Evolutionary conservation across 2,329 filamentous ascomycete species (phyloP).

Genomic region (Colletotrichum sp.): DNA sequence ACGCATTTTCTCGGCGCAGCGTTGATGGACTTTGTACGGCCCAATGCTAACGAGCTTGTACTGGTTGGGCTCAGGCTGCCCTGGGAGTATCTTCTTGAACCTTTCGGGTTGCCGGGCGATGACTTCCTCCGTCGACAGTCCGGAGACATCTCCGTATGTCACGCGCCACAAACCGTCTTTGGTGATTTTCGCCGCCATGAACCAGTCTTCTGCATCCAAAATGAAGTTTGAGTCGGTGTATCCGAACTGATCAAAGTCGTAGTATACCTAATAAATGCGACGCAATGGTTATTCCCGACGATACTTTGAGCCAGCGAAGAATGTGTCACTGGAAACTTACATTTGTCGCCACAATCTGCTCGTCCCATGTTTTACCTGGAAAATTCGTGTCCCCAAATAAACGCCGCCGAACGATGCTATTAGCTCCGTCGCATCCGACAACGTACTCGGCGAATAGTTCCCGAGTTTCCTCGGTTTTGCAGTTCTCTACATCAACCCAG

Average conservation of each 20-base stretch:
- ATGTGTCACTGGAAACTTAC: slow-evolving; percentile 30
- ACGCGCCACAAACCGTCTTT: slow-evolving; percentile 65
- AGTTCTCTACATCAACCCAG: slow-evolving; percentile 46
- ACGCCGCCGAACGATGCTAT: slow-evolving; percentile 49
- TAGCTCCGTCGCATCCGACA: slow-evolving; percentile 60
- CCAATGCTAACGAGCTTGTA: slow-evolving; percentile 62
- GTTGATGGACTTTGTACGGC: slow-evolving; percentile 66
- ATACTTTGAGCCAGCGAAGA: background rate
- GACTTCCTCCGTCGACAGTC: slow-evolving; percentile 58
- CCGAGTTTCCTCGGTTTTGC: slow-evolving; percentile 31
- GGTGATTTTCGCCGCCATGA: slow-evolving; percentile 64
- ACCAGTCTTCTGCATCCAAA: slow-evolving; percentile 63
- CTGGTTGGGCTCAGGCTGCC: slow-evolving; percentile 60
- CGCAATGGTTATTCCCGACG: background rate
- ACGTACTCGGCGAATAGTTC: slow-evolving; percentile 54
- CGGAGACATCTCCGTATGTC: slow-evolving; percentile 63
- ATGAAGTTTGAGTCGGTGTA: slow-evolving; percentile 65
- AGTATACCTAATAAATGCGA: slow-evolving; percentile 43
- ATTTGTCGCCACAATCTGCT: slow-evolving; percentile 67
- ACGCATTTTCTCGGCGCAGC: slow-evolving; percentile 60
- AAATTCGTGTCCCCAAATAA: slow-evolving; percentile 57
- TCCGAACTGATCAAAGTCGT: slow-evolving; percentile 58
- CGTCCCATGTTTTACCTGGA: slow-evolving; percentile 63
- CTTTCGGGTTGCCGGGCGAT: slow-evolving; percentile 56
- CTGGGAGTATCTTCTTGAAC: slow-evolving; percentile 62